Conservation (phyloP, 2,329 filamentous ascomycete genomes). For the Aureobasidium sp. region DNA sequence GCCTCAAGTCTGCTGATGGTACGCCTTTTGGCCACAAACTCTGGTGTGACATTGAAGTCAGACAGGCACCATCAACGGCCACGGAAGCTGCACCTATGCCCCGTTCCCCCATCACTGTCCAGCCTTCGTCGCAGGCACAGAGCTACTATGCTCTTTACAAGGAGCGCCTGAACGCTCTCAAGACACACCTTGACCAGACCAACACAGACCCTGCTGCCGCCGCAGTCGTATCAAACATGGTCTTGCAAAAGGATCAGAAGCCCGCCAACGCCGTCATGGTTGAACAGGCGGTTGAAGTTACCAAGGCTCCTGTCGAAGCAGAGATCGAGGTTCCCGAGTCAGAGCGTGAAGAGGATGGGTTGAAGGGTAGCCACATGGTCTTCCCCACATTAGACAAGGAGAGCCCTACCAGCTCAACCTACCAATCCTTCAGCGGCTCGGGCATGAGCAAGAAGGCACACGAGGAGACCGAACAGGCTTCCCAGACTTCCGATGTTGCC, state of each 20-base stretch:
- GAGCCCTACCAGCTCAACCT: constrained; percentile 71
- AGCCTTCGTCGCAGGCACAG: constrained; percentile 13
- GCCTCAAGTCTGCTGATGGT: constrained; percentile 72
- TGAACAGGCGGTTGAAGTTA: constrained; percentile 20
- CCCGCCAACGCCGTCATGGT: constrained; percentile 7
- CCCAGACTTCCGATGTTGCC: constrained; percentile 29
- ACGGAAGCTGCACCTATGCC: neutral
- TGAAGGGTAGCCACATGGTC: constrained; percentile 65
- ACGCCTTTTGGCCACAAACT: constrained; percentile 83
- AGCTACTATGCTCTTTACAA: constrained; percentile 16
- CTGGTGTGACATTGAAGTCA: constrained; percentile 84
- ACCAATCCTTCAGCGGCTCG: constrained; percentile 43
- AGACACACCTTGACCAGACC: constrained; percentile 1
- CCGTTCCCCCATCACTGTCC: neutral
- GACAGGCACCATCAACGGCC: constrained; percentile 15
- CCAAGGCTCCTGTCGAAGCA: constrained; percentile 12
- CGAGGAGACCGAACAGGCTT: constrained; percentile 50
- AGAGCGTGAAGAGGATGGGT: constrained; percentile 20
- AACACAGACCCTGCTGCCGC: neutral
- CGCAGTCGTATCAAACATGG: neutral
- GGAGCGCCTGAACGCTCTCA: constrained; percentile 11
- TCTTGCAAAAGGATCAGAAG: neutral
- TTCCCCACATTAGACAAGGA: constrained; percentile 96
- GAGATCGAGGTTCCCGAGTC: constrained; percentile 25
- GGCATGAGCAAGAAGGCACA: constrained; percentile 39